Evolutionary conservation across 2,329 filamentous ascomycete species (phyloP).

Genomic region (Paecilomyces fulvus): DNA sequence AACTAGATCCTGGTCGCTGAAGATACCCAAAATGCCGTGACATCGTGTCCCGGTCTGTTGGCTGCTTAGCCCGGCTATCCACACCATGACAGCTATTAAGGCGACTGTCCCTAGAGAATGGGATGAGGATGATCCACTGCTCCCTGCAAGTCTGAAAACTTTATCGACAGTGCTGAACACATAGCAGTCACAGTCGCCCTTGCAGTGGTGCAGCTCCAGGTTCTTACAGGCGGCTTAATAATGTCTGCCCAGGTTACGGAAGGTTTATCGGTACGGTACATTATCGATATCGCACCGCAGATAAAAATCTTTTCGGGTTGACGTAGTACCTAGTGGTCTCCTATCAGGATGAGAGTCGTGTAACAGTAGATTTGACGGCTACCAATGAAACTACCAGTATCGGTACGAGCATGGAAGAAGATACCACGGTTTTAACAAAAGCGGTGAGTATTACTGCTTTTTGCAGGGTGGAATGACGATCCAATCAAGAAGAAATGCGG

Average conservation of each 20-base stretch:
- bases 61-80: no score
- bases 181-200: background rate
- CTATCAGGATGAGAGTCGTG: background rate
- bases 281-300: background rate
- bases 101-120: background rate
- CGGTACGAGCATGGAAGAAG: background rate
- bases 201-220: background rate
- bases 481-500: no score
- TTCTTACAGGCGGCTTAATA: background rate
- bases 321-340: background rate
- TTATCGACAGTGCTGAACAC: background rate
- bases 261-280: background rate
- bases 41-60: background rate
- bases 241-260: background rate
- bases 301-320: background rate
- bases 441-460: background rate
- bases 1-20: no score
- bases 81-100: background rate
- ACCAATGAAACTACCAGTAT: background rate
- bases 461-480: no score
- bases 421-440: background rate
- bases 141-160: background rate
- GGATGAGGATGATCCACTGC: background rate
- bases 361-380: background rate
- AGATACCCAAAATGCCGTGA: background rate